Percentiles rank a stretch among this genome's conserved stretches.
Evolutionary conservation across 768 basidiomycete species (phyloP).

Genomic region (Tylopilus felleus): DNA sequence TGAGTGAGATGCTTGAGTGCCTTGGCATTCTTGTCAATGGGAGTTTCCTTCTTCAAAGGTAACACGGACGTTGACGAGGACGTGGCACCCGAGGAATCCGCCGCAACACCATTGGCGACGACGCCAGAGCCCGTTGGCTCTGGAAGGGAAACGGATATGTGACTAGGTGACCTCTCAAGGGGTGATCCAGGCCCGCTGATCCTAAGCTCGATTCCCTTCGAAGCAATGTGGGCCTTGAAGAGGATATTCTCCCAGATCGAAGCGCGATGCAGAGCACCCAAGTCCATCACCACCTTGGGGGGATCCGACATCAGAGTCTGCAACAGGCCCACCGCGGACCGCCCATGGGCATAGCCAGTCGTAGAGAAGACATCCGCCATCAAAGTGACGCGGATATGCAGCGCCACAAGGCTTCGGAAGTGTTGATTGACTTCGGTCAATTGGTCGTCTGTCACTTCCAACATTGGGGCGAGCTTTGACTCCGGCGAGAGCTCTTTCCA

Average conservation of each 20-base stretch:
- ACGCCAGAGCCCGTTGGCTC: slow-evolving; percentile 33
- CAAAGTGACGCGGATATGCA: slow-evolving; percentile 77
- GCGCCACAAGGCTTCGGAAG: slow-evolving; percentile 70
- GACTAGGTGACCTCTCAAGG: slow-evolving; percentile 46
- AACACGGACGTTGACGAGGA: slow-evolving; percentile 23
- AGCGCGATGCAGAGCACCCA: slow-evolving; percentile 79
- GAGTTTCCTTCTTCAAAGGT: slow-evolving; percentile 39
- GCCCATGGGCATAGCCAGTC: slow-evolving; percentile 76
- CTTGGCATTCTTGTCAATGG: slow-evolving; percentile 63
- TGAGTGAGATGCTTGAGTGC: slow-evolving; percentile 78
- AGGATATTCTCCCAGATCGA: slow-evolving; percentile 86
- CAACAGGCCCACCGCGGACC: slow-evolving; percentile 70
- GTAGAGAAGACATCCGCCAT: slow-evolving; percentile 87
- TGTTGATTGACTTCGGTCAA: slow-evolving; percentile 50
- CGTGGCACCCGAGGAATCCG: slow-evolving; percentile 21
- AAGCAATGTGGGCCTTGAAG: slow-evolving; percentile 57
- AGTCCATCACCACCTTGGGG: slow-evolving; percentile 59
- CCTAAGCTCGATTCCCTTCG: slow-evolving; percentile 52
- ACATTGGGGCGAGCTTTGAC: slow-evolving; percentile 62
- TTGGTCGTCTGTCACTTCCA: slow-evolving; percentile 53
- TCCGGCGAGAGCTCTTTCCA: slow-evolving; percentile 54
- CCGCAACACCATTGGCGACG: slow-evolving; percentile 29
- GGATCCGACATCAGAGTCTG: slow-evolving; percentile 68
- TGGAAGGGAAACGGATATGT: slow-evolving; percentile 40
- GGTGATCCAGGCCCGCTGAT: slow-evolving; percentile 44